Conservation (phyloP, 345 rosid genomes). For the Crucihimalaya himalaica region DNA sequence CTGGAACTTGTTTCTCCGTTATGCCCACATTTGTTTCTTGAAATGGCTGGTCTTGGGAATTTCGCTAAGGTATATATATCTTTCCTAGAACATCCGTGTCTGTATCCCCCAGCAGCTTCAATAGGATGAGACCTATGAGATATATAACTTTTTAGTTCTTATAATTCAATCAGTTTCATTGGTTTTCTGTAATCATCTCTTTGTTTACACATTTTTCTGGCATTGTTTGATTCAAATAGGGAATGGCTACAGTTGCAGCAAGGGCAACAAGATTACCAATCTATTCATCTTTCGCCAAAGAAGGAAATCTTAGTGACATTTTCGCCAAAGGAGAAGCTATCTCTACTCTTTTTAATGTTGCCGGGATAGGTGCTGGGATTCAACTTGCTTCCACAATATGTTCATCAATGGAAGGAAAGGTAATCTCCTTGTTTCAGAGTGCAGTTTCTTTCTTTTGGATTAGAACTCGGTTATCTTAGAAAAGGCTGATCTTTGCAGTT, state of each 20-base stretch:
- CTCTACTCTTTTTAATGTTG: constrained; percentile 88
- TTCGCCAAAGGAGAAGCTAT: constrained; percentile 98
- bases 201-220: constrained; percentile 12
- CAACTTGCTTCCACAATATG: constrained; percentile 89
- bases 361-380: constrained; percentile 80
- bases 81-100: neutral
- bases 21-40: constrained; percentile 88
- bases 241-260: constrained; percentile 98
- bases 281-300: constrained; percentile 95
- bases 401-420: constrained; percentile 93
- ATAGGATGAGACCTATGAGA: neutral
- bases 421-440: constrained; percentile 27
- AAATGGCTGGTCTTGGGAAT: constrained; percentile 96
- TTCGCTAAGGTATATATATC: constrained; percentile 67
- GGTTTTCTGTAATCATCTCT: constrained; percentile 9
- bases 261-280: constrained; percentile 93
- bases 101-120: neutral
- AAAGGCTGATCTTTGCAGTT: constrained; percentile 53
- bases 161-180: neutral
- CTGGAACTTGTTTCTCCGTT: constrained; percentile 89
- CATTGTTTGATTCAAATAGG: constrained; percentile 50
- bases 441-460: neutral
- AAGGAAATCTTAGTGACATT: constrained; percentile 96
- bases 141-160: neutral
- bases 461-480: neutral